A percentile compares a stretch with the other conserved stretches of the same genome.
Conservation (phyloP, 805 yeast species). For the Tanozyma kutaoensis region DNA sequence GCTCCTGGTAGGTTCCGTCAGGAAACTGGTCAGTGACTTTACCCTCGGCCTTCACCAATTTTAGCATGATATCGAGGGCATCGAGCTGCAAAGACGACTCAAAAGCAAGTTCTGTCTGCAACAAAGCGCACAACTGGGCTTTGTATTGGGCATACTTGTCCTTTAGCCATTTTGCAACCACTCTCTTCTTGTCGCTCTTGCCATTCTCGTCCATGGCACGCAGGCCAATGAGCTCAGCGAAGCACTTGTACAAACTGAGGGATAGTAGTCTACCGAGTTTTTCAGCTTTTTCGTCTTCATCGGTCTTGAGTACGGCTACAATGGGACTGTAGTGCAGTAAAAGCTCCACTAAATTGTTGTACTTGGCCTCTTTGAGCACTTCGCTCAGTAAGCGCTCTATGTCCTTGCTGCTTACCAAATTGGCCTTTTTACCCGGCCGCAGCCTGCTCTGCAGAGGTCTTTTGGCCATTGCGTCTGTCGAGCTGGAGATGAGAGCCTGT, state of each 20-base stretch:
- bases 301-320: slow-evolving; percentile 5
- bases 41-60: slow-evolving; percentile 44
- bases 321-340: slow-evolving; percentile 22
- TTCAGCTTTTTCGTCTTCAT: slow-evolving; percentile 13
- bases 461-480: slow-evolving; percentile 6
- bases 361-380: slow-evolving; percentile 31
- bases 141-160: slow-evolving; percentile 46
- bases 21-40: slow-evolving; percentile 48
- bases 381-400: slow-evolving; percentile 12
- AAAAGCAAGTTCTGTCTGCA: slow-evolving; percentile 26
- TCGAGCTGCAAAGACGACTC: slow-evolving; percentile 41
- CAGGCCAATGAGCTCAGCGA: slow-evolving; percentile 32
- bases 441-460: slow-evolving; percentile 4
- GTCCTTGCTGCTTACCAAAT: slow-evolving; percentile 10
- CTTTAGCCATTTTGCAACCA: slow-evolving; percentile 51
- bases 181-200: slow-evolving; percentile 29
- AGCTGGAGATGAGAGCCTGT: slow-evolving; percentile 1
- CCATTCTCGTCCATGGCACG: slow-evolving; percentile 23
- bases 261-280: slow-evolving; percentile 25
- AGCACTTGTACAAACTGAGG: slow-evolving; percentile 29
- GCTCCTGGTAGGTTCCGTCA: slow-evolving; percentile 30
- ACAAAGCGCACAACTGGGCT: slow-evolving; percentile 23
- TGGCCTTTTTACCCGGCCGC: slow-evolving; percentile 2
- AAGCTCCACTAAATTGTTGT: slow-evolving; percentile 40
- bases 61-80: slow-evolving; percentile 40